Evolutionary conservation across 768 basidiomycete genomes (phyloP), one percentile per base, ranked within the genome.

Genomic region (Gymnopilus junonius): DNA sequence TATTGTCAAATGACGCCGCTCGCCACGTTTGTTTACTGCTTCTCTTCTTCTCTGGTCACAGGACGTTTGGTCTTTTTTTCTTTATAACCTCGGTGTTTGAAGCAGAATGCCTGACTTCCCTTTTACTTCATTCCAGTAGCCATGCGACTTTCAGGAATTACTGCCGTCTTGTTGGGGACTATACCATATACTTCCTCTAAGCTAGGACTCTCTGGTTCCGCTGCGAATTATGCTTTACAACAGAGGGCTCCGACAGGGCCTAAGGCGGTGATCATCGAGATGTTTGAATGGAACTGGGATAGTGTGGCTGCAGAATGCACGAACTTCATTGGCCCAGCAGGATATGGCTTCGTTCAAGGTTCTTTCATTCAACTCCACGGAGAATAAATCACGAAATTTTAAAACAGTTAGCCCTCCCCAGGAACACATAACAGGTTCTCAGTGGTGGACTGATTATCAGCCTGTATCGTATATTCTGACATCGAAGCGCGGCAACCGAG

Each of bases 371-470:
- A 5, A n/a, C 12, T 34, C 20, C 3, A 10, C 21, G n/a, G n/a
- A 29, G 20, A 8, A 39, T 20, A 2, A 5, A 4, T n/a, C 17
- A 58, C 23, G 46, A 46, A 3, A 15, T 31, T 53, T 42, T 34
- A 20, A 34, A 45, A 17, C 56, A 82, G 81, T 80, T 48, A 82
- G 81, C 69, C 86, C 86, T 0, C 78, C 87, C 2, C 79, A 80
- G 60, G 88, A 90, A 65, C 87, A 89, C 66, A 74, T 89, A 43
- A 66, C 74, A 14, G 89, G 88, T 4, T 11, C 75, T 2, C 81
- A 89, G 67, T 91, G 89, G 89, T 91, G 89, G 89, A 90, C 89
- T 0, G 89, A 90, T 69, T 90, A 91, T 68, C 89, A 83, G 75
- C 84, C 86, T 3, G 87, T 89, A 0, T 89, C 88, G 1, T 89